Conservation (phyloP, 2,329 filamentous ascomycete genomes). For the Hypoxylon sp. region DNA sequence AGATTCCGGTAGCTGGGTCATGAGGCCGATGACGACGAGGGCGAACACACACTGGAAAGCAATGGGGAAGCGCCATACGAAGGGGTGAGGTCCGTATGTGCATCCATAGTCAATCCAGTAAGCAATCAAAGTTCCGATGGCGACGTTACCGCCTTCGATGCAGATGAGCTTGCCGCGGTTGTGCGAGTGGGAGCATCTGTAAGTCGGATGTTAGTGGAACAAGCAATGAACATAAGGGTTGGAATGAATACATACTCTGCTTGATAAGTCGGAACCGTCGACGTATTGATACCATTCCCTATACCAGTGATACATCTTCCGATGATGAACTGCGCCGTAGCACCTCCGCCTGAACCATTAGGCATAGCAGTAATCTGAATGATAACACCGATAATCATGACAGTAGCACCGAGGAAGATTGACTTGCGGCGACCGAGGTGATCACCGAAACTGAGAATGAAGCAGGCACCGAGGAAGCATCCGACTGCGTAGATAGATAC, state of each 20-base stretch:
- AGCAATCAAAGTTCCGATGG: conserved; percentile 60
- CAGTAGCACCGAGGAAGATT: conserved; percentile 66
- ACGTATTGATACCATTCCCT: conserved; percentile 66
- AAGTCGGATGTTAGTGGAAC: conserved; percentile 34
- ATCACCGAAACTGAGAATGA: conserved; percentile 64
- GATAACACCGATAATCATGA: conserved; percentile 70
- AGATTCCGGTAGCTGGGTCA: conserved; percentile 66
- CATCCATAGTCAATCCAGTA: conserved; percentile 62
- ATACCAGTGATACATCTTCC: conserved; percentile 66
- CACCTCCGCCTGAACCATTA: conserved; percentile 58
- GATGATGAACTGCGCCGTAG: conserved; percentile 64
- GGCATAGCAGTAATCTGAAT: conserved; percentile 66
- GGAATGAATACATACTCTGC: conserved; percentile 51
- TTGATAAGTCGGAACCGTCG: conserved; percentile 61
- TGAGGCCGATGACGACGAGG: conserved; percentile 58
- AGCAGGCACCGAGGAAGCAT: conserved; percentile 60
- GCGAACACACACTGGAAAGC: conserved; percentile 62
- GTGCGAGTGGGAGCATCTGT: conserved; percentile 60
- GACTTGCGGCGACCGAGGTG: conserved; percentile 68
- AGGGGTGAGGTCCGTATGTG: conserved; percentile 53
- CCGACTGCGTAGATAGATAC: conserved; percentile 61
- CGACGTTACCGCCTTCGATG: conserved; percentile 64
- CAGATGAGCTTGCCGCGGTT: conserved; percentile 74
- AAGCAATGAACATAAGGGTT: background rate
- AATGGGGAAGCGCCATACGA: conserved; percentile 59